A percentile compares a stretch with the other conserved stretches of the same genome.
phyloP scores from a whole-genome alignment of 208 protist genomes.

The Trypanosoma congolense region DNA sequence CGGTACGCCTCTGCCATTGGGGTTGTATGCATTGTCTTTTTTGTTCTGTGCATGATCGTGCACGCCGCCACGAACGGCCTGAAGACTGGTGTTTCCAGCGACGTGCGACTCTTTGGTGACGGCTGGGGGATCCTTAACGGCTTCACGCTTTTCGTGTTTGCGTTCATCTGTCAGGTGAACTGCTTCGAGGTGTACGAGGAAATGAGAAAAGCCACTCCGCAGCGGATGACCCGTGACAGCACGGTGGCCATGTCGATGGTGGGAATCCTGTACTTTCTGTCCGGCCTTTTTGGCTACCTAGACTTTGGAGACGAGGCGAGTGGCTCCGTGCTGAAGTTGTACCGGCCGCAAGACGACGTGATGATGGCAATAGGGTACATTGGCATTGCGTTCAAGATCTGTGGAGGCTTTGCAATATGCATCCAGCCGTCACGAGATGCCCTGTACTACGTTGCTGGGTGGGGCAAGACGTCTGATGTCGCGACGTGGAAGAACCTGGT shows the following conservation, averaged over 20 bases:
- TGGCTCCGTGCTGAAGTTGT: slow-evolving; percentile 59
- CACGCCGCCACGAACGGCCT: slow-evolving; percentile 50
- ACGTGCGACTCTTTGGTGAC: slow-evolving; percentile 33
- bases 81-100: slow-evolving; percentile 21
- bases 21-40: slow-evolving; percentile 69
- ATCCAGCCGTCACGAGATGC: slow-evolving; percentile 69
- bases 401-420: slow-evolving; percentile 70
- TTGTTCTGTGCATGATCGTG: slow-evolving; percentile 69
- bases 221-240: slow-evolving; percentile 43
- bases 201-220: slow-evolving; percentile 40
- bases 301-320: slow-evolving; percentile 55
- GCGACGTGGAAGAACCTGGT: slow-evolving; percentile 40
- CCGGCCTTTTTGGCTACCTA: slow-evolving; percentile 74
- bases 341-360: slow-evolving; percentile 36
- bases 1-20: slow-evolving; percentile 73
- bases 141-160: slow-evolving; percentile 72
- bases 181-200: slow-evolving; percentile 73
- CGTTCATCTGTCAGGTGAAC: slow-evolving; percentile 78
- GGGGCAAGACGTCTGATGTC: slow-evolving; percentile 48
- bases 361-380: slow-evolving; percentile 59
- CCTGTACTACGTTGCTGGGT: slow-evolving; percentile 57
- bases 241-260: slow-evolving; percentile 51
- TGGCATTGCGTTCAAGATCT: slow-evolving; percentile 69
- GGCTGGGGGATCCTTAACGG: slow-evolving; percentile 49
- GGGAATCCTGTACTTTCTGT: slow-evolving; percentile 52